These are phyloP conservation scores for Naganishia kalamii DNA, from an alignment of 768 basidiomycete genomes.

Conservation along the genomic window DNA sequence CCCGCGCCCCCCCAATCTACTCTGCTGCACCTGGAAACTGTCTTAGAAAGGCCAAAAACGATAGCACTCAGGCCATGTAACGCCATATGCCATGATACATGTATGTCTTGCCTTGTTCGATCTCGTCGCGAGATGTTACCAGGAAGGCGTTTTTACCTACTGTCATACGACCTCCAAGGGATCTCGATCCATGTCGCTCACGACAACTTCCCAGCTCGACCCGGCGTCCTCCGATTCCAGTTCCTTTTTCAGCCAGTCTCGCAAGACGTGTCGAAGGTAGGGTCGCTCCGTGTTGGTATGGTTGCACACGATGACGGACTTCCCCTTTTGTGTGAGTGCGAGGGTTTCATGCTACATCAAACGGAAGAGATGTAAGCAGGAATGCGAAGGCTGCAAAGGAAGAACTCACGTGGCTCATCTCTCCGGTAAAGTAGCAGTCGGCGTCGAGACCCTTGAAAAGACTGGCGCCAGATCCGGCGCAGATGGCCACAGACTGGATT, in stretches of 20 bases:
- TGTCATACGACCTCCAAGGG: conserved; percentile 57
- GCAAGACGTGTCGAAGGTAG: conserved; percentile 66
- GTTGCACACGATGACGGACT: conserved; percentile 74
- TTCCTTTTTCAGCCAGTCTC: conserved; percentile 57
- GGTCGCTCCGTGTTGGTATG: conserved; percentile 95
- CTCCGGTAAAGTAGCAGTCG: conserved; percentile 86
- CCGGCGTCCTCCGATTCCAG: conserved; percentile 47
- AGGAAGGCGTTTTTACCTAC: not conserved
- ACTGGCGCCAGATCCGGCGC: conserved; percentile 81
- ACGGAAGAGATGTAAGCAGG: not conserved
- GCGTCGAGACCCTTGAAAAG: conserved; percentile 66
- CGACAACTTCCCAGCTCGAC: conserved; percentile 54
- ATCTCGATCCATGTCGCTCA: conserved; percentile 68
- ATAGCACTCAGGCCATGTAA: too few relatives aligned
- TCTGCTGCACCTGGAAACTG: too few relatives aligned
- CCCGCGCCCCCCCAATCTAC: too few relatives aligned
- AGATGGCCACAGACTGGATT: conserved; percentile 67
- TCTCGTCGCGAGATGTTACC: too few relatives aligned
- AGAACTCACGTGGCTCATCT: conserved; percentile 70
- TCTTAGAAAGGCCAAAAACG: too few relatives aligned
- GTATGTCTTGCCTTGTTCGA: too few relatives aligned
- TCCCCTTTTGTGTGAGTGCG: conserved; percentile 67
- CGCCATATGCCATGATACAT: too few relatives aligned
- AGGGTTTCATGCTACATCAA: conserved; percentile 71
- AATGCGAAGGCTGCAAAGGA: not conserved